Percentiles rank a stretch among this genome's conserved stretches.
These are phyloP conservation scores for Chionographis japonica DNA, from an alignment of 106 monocot genomes.

Conservation along the genomic window DNA sequence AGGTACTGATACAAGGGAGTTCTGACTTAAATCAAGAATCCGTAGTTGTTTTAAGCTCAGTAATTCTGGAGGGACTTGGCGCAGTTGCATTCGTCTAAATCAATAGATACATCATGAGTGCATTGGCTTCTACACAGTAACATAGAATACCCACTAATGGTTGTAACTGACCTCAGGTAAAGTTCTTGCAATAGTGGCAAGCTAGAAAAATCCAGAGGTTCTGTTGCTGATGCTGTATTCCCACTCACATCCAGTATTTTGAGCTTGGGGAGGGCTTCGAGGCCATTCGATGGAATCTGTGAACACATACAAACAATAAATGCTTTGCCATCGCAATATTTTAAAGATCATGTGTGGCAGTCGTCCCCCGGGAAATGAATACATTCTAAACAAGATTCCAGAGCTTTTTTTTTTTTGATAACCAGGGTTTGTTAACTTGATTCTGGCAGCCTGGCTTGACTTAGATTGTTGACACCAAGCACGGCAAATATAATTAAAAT, in stretches of 20 bases:
- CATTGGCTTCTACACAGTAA: background rate
- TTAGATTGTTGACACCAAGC: too few relatives aligned
- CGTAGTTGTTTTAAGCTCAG: slow-evolving; percentile 37
- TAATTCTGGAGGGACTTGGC: slow-evolving; percentile 52
- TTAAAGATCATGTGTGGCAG: background rate
- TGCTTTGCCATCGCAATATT: background rate
- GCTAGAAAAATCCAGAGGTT: slow-evolving; percentile 44
- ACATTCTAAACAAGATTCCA: background rate
- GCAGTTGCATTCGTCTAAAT: slow-evolving; percentile 64
- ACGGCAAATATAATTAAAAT: too few relatives aligned
- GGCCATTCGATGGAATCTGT: slow-evolving; percentile 70
- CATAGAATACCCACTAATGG: background rate
- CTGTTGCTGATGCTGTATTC: slow-evolving; percentile 50
- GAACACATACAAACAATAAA: slow-evolving; percentile 11
- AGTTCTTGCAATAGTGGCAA: slow-evolving; percentile 74
- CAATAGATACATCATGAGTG: slow-evolving; percentile 13
- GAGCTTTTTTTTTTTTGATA: background rate
- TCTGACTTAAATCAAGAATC: slow-evolving; percentile 88
- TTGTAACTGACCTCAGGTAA: slow-evolving; percentile 62
- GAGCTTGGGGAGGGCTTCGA: slow-evolving; percentile 57
- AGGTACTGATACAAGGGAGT: slow-evolving; percentile 56
- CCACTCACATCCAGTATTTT: slow-evolving; percentile 91
- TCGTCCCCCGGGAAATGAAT: background rate
- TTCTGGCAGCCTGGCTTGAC: background rate
- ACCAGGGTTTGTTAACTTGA: background rate